These are phyloP conservation scores for Euphorbia lathyris DNA, from an alignment of 345 rosid species.

Conservation along the genomic window DNA sequence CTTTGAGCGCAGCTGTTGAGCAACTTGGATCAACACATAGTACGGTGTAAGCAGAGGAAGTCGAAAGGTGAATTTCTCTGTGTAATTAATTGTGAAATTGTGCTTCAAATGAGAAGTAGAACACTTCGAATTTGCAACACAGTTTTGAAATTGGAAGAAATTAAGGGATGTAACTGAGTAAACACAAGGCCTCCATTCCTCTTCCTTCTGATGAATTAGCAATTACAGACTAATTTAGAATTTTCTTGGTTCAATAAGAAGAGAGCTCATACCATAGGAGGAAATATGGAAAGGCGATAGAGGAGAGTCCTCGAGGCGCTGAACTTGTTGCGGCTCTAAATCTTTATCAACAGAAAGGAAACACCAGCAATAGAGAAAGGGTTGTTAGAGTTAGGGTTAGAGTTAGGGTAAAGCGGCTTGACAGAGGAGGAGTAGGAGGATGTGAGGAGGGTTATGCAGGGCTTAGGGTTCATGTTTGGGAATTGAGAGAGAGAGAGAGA, in stretches of 20 bases:
- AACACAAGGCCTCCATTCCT: constrained; percentile 30
- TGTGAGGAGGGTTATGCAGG: constrained; percentile 46
- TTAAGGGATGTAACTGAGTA: constrained; percentile 29
- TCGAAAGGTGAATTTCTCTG: constrained; percentile 38
- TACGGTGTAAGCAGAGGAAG: constrained; percentile 58
- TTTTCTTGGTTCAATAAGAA: too few species aligned
- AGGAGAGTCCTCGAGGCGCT: not conserved
- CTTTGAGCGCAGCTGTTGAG: constrained; percentile 69
- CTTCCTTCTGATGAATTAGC: not conserved
- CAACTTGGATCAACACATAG: constrained; percentile 75
- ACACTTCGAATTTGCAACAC: constrained; percentile 24
- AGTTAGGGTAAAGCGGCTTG: constrained; percentile 40
- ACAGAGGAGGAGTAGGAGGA: constrained; percentile 69
- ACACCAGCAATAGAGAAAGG: constrained; percentile 38
- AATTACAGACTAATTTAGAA: not conserved
- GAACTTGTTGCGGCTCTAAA: too few species aligned
- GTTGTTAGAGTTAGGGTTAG: constrained; percentile 34
- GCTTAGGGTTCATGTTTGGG: too few species aligned
- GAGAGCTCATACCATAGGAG: constrained; percentile 48
- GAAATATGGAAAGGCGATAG: constrained; percentile 23
- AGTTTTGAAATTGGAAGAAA: constrained; percentile 25
- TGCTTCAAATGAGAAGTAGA: not conserved
- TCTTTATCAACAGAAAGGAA: too few species aligned
- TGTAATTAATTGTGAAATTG: too few species aligned
- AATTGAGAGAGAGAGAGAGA: too few species aligned